phyloP scores from a whole-genome alignment of 306 rosid genomes.

The Castanea mollissima region DNA sequence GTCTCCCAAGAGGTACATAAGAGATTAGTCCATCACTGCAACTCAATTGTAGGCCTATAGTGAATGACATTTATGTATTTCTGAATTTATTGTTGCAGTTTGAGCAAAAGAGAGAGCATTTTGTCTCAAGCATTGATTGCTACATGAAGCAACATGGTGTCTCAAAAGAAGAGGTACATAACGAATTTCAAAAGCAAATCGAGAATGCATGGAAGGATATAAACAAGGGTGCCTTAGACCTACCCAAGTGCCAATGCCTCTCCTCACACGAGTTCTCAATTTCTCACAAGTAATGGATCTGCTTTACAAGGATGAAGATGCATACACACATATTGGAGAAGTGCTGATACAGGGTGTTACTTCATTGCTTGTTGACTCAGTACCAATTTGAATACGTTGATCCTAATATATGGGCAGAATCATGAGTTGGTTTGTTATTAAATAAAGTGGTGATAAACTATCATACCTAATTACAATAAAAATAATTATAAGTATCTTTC shows the following conservation, averaged over 20 bases:
- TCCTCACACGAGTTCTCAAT: background rate
- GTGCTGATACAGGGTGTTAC: too few species aligned
- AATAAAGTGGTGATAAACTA: too few species aligned
- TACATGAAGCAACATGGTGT: conserved; percentile 5
- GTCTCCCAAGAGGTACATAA: conserved; percentile 8
- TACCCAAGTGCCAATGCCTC: background rate
- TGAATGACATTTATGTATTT: background rate
- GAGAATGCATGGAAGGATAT: conserved; percentile 22
- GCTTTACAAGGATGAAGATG: too few species aligned
- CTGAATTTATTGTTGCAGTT: background rate
- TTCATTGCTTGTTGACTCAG: too few species aligned
- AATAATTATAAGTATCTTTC: too few species aligned
- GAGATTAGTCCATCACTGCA: background rate
- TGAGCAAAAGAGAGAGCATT: conserved; percentile 16
- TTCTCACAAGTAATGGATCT: background rate
- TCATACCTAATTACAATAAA: too few species aligned
- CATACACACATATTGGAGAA: too few species aligned
- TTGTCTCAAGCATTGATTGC: background rate
- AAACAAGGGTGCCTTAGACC: conserved; percentile 10
- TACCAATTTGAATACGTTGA: too few species aligned
- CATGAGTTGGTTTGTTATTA: too few species aligned
- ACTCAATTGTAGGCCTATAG: background rate
- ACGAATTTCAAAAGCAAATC: background rate
- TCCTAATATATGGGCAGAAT: too few species aligned
- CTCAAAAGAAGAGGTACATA: background rate